A percentile compares a stretch with the other conserved stretches of the same genome.
phyloP scores from a whole-genome alignment of 2,329 filamentous ascomycete genomes.

The Huntiella omanensis region DNA sequence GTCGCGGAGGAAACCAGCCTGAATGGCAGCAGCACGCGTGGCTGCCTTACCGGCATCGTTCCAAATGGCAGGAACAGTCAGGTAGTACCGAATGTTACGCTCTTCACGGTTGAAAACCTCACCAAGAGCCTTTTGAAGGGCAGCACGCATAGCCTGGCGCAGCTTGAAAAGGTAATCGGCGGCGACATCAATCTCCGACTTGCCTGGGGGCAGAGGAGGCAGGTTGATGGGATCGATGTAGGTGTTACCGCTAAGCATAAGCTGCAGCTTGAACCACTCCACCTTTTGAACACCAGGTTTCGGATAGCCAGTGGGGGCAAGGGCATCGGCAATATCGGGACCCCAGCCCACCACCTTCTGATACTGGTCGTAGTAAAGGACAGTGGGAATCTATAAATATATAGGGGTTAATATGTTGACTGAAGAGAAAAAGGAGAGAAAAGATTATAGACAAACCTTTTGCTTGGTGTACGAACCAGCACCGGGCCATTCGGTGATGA shows the following conservation, averaged over 20 bases:
- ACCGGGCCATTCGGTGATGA: slow-evolving; percentile 97
- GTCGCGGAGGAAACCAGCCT: slow-evolving; percentile 88
- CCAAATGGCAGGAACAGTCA: slow-evolving; percentile 98
- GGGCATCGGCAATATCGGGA: slow-evolving; percentile 88
- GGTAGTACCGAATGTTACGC: slow-evolving; percentile 91
- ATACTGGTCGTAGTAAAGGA: slow-evolving; percentile 99
- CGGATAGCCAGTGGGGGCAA: slow-evolving; percentile 91
- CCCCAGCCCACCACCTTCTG: slow-evolving; percentile 99
- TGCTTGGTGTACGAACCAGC: slow-evolving; percentile 96
- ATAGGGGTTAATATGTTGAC: not conserved
- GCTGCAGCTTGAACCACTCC: slow-evolving; percentile 98
- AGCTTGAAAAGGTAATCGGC: slow-evolving; percentile 98
- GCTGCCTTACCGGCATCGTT: slow-evolving; percentile 97
- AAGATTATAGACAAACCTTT: slow-evolving; percentile 45
- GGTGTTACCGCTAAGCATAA: slow-evolving; percentile 96
- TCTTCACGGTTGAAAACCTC: slow-evolving; percentile 97
- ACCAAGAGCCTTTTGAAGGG: slow-evolving; percentile 86
- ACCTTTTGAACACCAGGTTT: slow-evolving; percentile 97
- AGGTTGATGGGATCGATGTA: slow-evolving; percentile 99
- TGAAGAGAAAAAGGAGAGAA: not conserved
- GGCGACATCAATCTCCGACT: slow-evolving; percentile 98
- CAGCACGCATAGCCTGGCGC: slow-evolving; percentile 87
- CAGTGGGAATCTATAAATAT: slow-evolving; percentile 64
- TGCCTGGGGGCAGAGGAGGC: slow-evolving; percentile 86
- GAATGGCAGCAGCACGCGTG: slow-evolving; percentile 85